Evolutionary conservation across 2,329 filamentous ascomycete species (phyloP).

Genomic region (Gremmenia infestans): DNA sequence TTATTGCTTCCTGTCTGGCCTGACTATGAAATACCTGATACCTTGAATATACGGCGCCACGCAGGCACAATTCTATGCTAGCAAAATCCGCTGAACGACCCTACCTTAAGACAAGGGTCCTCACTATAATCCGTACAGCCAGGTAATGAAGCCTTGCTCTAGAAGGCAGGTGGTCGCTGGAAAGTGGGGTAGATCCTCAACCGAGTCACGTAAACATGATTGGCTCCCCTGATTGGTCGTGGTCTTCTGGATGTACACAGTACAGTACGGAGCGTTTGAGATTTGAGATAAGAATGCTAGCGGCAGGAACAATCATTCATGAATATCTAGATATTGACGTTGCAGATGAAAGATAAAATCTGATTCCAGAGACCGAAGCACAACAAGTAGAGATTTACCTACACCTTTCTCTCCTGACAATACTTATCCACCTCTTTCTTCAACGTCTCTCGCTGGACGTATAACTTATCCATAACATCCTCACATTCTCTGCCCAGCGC

Average conservation of each 20-base stretch:
- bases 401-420: slow-evolving; percentile 56
- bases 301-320: background rate
- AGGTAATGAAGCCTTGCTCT: too few relatives aligned
- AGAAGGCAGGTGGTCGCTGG: background rate
- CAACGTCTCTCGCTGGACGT: slow-evolving; percentile 59
- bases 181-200: background rate
- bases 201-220: background rate
- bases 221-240: background rate
- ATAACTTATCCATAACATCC: slow-evolving; percentile 63
- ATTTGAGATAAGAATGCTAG: background rate
- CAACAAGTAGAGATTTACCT: background rate
- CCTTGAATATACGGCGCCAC: too few relatives aligned
- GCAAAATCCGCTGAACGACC: too few relatives aligned
- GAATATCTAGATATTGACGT: too few relatives aligned
- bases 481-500: slow-evolving; percentile 36
- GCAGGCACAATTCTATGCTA: too few relatives aligned
- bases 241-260: too few relatives aligned
- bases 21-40: too few relatives aligned
- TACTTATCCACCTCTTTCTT: slow-evolving; percentile 72
- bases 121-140: too few relatives aligned
- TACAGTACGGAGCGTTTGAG: background rate
- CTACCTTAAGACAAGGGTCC: too few relatives aligned
- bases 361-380: background rate
- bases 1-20: too few relatives aligned
- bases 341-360: background rate